phyloP scores from a whole-genome alignment of 768 basidiomycete species.

The Kwoniella mangroviensis region DNA sequence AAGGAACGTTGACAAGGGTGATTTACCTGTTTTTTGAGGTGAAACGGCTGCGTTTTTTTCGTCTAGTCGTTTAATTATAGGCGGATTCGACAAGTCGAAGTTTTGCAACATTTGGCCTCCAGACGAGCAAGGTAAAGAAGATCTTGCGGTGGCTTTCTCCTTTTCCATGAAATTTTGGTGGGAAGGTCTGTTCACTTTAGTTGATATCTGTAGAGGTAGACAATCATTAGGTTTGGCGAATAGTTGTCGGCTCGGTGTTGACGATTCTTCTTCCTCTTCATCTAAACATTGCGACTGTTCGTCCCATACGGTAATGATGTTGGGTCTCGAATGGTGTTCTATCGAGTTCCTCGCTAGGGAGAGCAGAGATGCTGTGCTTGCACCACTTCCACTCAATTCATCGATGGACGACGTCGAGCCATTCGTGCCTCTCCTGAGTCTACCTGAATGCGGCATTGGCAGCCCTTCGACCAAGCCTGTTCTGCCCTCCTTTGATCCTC shows the following conservation, averaged over 20 bases:
- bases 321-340: slow-evolving; percentile 35
- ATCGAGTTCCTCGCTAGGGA: slow-evolving; percentile 42
- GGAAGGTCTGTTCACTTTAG: slow-evolving; percentile 3
- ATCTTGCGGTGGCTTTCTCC: slow-evolving; percentile 2
- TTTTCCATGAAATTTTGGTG: background rate
- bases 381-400: slow-evolving; percentile 40
- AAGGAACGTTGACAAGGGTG: slow-evolving; percentile 35
- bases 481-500: slow-evolving; percentile 7
- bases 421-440: slow-evolving; percentile 33
- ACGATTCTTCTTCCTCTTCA: slow-evolving; percentile 34
- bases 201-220: slow-evolving; percentile 22
- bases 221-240: slow-evolving; percentile 20
- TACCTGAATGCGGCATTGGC: background rate
- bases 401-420: slow-evolving; percentile 47
- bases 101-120: background rate
- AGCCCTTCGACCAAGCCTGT: slow-evolving; percentile 8
- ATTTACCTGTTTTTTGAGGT: slow-evolving; percentile 4
- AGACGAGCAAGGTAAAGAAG: slow-evolving; percentile 17
- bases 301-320: slow-evolving; percentile 38
- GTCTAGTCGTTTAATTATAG: background rate
- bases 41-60: background rate
- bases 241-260: slow-evolving; percentile 33
- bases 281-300: slow-evolving; percentile 5
- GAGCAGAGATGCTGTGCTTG: slow-evolving; percentile 38
- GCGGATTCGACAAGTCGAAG: background rate